phyloP scores from a whole-genome alignment of 2,329 filamentous ascomycete species.

The Cladophialophora bantiana region DNA sequence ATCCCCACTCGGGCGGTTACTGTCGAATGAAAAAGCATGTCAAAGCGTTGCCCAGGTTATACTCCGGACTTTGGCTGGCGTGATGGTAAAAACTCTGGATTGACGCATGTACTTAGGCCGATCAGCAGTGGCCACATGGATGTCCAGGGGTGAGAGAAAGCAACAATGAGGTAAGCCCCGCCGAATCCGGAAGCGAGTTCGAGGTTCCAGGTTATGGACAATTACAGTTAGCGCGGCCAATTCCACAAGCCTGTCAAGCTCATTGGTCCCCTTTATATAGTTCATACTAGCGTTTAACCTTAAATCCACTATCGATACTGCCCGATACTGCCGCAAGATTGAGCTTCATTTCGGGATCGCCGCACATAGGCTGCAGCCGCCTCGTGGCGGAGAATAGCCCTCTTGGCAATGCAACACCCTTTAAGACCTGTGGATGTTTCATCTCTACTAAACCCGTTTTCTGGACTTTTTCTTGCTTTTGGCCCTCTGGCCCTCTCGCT shows the following conservation, averaged over 20 bases:
- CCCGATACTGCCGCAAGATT: constrained; percentile 16
- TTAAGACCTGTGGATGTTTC: constrained; percentile 4
- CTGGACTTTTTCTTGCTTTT: not conserved
- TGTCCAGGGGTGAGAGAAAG: not conserved
- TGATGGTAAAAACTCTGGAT: not conserved
- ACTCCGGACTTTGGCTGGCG: constrained; percentile 5
- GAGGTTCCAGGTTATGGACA: not conserved
- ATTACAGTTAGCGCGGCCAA: not conserved
- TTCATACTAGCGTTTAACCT: not conserved
- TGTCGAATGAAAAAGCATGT: not conserved
- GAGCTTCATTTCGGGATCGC: constrained; percentile 17
- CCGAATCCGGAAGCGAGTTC: not conserved
- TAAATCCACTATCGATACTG: constrained; percentile 17
- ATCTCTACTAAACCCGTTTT: constrained; percentile 1
- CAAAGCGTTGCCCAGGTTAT: constrained; percentile 1
- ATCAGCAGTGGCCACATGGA: not conserved
- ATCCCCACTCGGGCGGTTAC: not conserved
- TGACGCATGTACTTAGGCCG: not conserved
- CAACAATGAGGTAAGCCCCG: not conserved
- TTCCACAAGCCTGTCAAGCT: too few species aligned
- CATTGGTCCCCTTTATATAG: constrained; percentile 11
- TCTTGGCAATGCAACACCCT: constrained; percentile 19
- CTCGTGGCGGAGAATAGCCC: constrained; percentile 2
- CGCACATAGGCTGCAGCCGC: constrained; percentile 10
- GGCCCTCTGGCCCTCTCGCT: constrained; percentile 5